Evolutionary conservation across 305 asterid species (phyloP).

Genomic region (Solanum hybrid): DNA sequence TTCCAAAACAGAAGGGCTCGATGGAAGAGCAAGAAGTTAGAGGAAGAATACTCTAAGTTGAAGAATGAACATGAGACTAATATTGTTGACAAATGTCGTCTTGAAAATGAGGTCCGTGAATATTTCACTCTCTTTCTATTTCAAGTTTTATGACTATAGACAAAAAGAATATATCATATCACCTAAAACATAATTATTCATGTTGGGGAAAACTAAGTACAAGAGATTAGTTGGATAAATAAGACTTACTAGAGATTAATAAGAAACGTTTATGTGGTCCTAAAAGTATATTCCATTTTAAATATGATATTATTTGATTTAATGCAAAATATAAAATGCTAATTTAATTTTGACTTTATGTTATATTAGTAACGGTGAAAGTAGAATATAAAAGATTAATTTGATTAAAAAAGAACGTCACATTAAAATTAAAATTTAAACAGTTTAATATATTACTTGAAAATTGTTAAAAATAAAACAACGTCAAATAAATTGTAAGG

Average conservation of each 20-base stretch:
- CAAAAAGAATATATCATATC: not conserved
- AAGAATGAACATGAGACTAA: constrained; percentile 35
- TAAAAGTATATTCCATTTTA: not conserved
- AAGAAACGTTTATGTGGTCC: not conserved
- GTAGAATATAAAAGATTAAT: not conserved
- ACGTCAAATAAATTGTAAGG: not conserved
- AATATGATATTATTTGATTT: too few relatives aligned
- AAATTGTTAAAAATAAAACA: not conserved
- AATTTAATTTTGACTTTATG: not conserved
- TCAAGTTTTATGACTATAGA: not conserved
- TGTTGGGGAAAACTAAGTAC: not conserved
- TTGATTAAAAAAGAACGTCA: not conserved
- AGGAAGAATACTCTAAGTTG: constrained; percentile 59
- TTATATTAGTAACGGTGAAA: not conserved
- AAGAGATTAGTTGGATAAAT: not conserved
- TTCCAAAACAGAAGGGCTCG: constrained; percentile 73
- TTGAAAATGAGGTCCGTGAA: constrained; percentile 45
- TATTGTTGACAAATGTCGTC: constrained; percentile 55
- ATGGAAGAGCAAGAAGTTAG: constrained; percentile 66
- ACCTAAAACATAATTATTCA: not conserved
- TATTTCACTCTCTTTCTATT: not conserved
- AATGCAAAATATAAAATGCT: not conserved
- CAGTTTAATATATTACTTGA: not conserved
- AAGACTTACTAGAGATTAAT: not conserved
- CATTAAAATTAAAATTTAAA: not conserved